phyloP scores from a whole-genome alignment of 805 yeast species.

The Maudiozyma bulderi region DNA sequence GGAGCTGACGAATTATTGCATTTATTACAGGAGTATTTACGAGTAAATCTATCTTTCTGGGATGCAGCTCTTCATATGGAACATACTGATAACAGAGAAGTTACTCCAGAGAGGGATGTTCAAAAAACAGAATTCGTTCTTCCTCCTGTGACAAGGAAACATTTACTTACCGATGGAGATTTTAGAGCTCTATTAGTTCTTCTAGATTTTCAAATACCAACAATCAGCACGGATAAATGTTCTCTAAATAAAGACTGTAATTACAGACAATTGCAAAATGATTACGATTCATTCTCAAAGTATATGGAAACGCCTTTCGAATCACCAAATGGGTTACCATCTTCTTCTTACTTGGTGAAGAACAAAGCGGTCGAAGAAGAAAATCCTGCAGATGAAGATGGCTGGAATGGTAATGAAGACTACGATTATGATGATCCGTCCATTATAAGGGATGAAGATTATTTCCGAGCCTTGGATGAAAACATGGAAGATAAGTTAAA shows the following conservation, averaged over 20 bases:
- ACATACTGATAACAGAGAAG: background rate
- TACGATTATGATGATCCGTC: slow-evolving; percentile 17
- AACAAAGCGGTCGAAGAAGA: slow-evolving; percentile 2
- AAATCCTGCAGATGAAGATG: slow-evolving; percentile 11
- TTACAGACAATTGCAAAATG: slow-evolving; percentile 7
- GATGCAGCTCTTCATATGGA: slow-evolving; percentile 1
- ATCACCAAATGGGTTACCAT: slow-evolving; percentile 21
- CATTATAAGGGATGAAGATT: slow-evolving; percentile 17
- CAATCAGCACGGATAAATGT: slow-evolving; percentile 12
- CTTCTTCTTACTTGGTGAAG: slow-evolving; percentile 21
- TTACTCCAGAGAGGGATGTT: background rate
- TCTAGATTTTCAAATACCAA: slow-evolving; percentile 19
- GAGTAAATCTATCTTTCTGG: slow-evolving; percentile 9
- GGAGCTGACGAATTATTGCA: slow-evolving; percentile 19
- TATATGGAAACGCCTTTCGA: slow-evolving; percentile 20
- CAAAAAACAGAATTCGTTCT: slow-evolving; percentile 8
- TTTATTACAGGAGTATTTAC: slow-evolving; percentile 13
- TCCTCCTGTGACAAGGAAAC: slow-evolving; percentile 3
- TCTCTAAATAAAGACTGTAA: slow-evolving; percentile 11
- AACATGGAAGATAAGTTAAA: slow-evolving; percentile 3
- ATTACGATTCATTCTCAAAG: slow-evolving; percentile 11
- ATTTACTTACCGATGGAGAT: slow-evolving; percentile 18
- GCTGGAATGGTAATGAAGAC: slow-evolving; percentile 14
- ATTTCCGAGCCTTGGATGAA: slow-evolving; percentile 20
- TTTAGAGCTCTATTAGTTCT: slow-evolving; percentile 20